These are phyloP conservation scores for Nemania diffusa DNA, from an alignment of 2,329 filamentous ascomycete genomes.

Conservation along the genomic window DNA sequence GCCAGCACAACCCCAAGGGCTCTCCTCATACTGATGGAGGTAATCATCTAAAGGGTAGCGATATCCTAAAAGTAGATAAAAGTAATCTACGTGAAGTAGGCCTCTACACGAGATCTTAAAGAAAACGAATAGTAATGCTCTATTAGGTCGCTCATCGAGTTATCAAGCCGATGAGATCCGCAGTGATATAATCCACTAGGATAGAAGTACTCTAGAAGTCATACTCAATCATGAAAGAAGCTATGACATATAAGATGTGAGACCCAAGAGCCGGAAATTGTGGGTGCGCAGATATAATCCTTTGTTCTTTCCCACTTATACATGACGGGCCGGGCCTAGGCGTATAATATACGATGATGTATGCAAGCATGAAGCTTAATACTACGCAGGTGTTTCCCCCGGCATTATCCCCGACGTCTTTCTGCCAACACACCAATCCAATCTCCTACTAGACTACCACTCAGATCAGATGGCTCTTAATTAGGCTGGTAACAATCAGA, in stretches of 20 bases:
- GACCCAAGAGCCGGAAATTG: background rate
- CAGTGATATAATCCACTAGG: background rate
- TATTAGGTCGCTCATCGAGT: constrained; percentile 1
- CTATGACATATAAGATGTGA: background rate
- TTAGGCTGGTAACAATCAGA: constrained; percentile 12
- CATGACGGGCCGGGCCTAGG: constrained; percentile 2
- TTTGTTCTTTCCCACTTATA: background rate
- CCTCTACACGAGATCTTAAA: background rate
- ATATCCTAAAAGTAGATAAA: constrained; percentile 9
- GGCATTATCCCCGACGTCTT: constrained; percentile 18
- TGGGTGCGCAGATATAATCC: background rate
- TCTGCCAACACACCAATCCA: constrained; percentile 34
- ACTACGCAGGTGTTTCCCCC: constrained; percentile 2
- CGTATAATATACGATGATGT: constrained; percentile 15
- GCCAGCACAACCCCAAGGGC: constrained; percentile 26
- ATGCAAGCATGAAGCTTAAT: constrained; percentile 25
- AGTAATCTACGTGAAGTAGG: background rate
- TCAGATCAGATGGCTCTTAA: too few relatives aligned
- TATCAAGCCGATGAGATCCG: background rate
- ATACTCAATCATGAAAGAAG: background rate
- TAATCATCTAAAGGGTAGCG: constrained; percentile 15
- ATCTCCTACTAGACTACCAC: constrained; percentile 13
- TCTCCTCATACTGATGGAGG: constrained; percentile 7
- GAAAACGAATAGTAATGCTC: background rate
- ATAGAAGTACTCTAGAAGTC: background rate